These are phyloP conservation scores for Lentinula guzmanii DNA, from an alignment of 768 basidiomycete species.

Conservation along the genomic window DNA sequence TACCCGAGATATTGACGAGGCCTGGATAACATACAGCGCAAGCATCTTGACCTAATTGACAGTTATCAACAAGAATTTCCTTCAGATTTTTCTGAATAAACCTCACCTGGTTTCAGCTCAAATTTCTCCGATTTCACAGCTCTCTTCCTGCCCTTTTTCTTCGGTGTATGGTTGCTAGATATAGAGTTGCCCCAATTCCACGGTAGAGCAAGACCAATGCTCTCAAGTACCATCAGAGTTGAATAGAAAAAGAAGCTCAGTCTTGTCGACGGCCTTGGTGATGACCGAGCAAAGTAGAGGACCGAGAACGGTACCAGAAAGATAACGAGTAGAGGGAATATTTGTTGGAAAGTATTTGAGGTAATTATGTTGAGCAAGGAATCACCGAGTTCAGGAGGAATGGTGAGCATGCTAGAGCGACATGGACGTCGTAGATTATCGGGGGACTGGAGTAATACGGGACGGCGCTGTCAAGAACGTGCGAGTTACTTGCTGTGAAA, in stretches of 20 bases:
- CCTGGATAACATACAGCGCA: conserved; percentile 71
- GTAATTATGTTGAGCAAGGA: conserved; percentile 36
- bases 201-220: conserved; percentile 45
- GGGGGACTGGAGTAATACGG: not conserved
- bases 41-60: conserved; percentile 7
- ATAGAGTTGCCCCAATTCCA: conserved; percentile 50
- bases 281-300: conserved; percentile 16
- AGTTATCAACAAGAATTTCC: not conserved
- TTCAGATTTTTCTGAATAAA: not conserved
- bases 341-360: conserved; percentile 42
- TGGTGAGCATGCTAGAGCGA: conserved; percentile 4
- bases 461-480: not conserved
- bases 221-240: conserved; percentile 51
- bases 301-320: conserved; percentile 27
- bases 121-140: conserved; percentile 1
- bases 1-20: conserved; percentile 92
- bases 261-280: conserved; percentile 23
- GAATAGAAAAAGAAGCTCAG: conserved; percentile 21
- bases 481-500: not conserved
- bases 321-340: conserved; percentile 50
- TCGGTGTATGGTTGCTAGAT: conserved; percentile 8
- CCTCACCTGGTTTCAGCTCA: not conserved
- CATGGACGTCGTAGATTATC: conserved; percentile 1
- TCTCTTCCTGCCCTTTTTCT: conserved; percentile 6
- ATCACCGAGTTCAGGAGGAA: conserved; percentile 28